phyloP scores from a whole-genome alignment of 2,329 filamentous ascomycete genomes.

The Epichloe elymi region DNA sequence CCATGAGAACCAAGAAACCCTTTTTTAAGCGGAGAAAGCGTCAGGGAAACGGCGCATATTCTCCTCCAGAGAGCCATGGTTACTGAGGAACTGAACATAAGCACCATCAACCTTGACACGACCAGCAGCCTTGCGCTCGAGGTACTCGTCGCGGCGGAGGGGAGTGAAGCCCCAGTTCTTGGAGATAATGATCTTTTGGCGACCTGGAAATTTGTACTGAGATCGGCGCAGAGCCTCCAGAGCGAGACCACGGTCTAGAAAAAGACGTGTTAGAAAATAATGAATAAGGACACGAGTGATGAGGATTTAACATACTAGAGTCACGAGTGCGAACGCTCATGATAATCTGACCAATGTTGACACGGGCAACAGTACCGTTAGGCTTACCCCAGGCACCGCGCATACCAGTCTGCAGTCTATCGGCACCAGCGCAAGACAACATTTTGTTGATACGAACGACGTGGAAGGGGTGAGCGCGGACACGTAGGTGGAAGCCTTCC shows the following conservation, averaged over 20 bases:
- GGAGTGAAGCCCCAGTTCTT: constrained; percentile 99
- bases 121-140: constrained; percentile 86
- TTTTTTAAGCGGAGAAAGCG: constrained; percentile 57
- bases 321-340: constrained; percentile 96
- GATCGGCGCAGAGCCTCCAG: constrained; percentile 98
- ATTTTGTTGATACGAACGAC: constrained; percentile 99
- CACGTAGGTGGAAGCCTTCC: constrained; percentile 61
- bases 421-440: constrained; percentile 99
- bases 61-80: constrained; percentile 71
- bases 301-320: constrained; percentile 47
- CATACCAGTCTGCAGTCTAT: constrained; percentile 99
- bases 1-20: constrained; percentile 24
- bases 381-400: constrained; percentile 99
- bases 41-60: constrained; percentile 95
- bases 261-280: background rate
- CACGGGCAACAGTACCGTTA: constrained; percentile 96
- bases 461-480: constrained; percentile 96
- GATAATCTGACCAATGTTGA: constrained; percentile 99
- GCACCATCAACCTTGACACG: constrained; percentile 95
- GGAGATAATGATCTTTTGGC: constrained; percentile 99
- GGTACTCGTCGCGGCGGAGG: constrained; percentile 96
- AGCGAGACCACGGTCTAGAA: constrained; percentile 68
- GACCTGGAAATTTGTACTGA: constrained; percentile 99
- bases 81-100: constrained; percentile 97
- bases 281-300: background rate